Evolutionary conservation across 2,329 filamentous ascomycete species (phyloP).

Genomic region (Sarocladiaceae sp.): DNA sequence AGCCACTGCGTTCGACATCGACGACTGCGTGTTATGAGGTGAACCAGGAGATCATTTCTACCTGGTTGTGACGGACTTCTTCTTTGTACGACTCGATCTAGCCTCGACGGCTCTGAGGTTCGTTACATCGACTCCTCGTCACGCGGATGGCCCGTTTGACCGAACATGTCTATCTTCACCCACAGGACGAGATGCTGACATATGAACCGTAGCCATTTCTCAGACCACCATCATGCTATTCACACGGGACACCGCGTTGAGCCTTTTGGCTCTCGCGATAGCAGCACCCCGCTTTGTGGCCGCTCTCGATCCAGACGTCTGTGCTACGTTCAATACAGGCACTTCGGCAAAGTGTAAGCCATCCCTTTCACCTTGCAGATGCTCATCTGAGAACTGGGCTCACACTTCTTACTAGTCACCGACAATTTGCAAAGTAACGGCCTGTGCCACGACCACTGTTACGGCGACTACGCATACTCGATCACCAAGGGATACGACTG

Average conservation of each 20-base stretch:
- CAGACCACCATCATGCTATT: slow-evolving; percentile 17
- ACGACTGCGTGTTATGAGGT: slow-evolving; percentile 4
- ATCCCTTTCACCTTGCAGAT: background rate
- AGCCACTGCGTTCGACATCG: too few species aligned
- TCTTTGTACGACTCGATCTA: background rate
- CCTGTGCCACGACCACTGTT: slow-evolving; percentile 59
- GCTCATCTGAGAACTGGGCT: background rate
- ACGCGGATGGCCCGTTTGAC: background rate
- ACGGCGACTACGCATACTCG: slow-evolving; percentile 57
- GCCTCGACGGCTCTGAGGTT: background rate
- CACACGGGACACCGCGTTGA: slow-evolving; percentile 15
- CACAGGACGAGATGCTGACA: background rate
- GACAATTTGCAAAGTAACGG: slow-evolving; percentile 58
- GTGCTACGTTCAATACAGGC: slow-evolving; percentile 33
- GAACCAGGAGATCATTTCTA: background rate
- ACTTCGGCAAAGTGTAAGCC: slow-evolving; percentile 26
- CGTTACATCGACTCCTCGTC: background rate
- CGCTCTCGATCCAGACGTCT: slow-evolving; percentile 27
- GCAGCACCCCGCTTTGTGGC: slow-evolving; percentile 19
- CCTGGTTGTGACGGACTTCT: slow-evolving; percentile 4
- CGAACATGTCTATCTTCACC: too few species aligned
- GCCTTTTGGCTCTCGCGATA: slow-evolving; percentile 20
- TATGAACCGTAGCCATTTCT: background rate
- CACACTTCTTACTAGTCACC: background rate
- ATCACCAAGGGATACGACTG: slow-evolving; percentile 62